phyloP scores from a whole-genome alignment of 176 grass and related monocot species.

The Alopecurus myosuroides region DNA sequence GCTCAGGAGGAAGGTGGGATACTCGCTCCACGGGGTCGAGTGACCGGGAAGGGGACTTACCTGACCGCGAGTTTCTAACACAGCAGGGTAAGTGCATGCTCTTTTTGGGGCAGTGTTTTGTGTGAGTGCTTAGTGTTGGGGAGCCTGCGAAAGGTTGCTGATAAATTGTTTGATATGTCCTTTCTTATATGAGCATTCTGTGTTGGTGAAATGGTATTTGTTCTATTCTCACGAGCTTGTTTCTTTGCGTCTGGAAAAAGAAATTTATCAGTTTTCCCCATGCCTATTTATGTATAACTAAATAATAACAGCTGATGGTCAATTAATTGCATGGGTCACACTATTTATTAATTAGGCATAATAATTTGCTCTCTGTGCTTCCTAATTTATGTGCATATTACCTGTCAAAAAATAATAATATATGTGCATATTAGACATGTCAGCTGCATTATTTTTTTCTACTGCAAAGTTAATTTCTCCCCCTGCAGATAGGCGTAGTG shows the following conservation, averaged over 20 bases:
- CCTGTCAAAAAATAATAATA: not conserved
- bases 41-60: conserved; percentile 54
- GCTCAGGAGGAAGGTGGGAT: conserved; percentile 69
- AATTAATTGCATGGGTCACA: not conserved
- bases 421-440: not conserved
- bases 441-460: not conserved
- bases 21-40: conserved; percentile 66
- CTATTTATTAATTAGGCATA: not conserved
- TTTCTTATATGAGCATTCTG: not conserved
- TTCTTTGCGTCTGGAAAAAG: not conserved
- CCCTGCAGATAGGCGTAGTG: conserved; percentile 56
- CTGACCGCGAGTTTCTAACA: conserved; percentile 39
- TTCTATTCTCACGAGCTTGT: not conserved
- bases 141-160: not conserved
- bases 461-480: not conserved
- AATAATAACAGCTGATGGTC: not conserved
- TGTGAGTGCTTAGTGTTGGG: not conserved
- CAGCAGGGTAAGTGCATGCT: conserved; percentile 53
- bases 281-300: not conserved
- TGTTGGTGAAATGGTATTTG: not conserved
- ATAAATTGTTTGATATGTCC: not conserved
- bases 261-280: not conserved
- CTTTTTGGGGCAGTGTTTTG: not conserved
- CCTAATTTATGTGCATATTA: not conserved
- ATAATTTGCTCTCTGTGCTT: not conserved